These are phyloP conservation scores for Sporobolomyces phaffii DNA, from an alignment of 768 basidiomycete genomes.

Conservation along the genomic window DNA sequence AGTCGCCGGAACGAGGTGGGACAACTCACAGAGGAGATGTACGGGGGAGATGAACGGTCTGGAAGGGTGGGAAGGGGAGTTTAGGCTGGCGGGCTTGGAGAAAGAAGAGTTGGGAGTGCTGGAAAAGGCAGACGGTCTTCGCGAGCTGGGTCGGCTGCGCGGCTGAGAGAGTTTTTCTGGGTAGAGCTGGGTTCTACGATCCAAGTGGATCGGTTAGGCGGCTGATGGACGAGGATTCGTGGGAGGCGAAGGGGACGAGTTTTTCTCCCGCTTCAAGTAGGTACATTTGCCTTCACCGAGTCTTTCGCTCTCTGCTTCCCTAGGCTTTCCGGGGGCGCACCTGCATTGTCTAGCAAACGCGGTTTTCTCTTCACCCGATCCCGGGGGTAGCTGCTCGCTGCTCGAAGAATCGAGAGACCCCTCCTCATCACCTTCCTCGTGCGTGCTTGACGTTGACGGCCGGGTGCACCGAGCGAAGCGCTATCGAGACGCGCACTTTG, in stretches of 20 bases:
- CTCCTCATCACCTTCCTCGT: too few species aligned
- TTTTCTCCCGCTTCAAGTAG: background rate
- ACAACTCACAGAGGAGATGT: conserved; percentile 3
- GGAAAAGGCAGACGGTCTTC: conserved; percentile 18
- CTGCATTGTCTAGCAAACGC: too few species aligned
- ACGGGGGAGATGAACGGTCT: background rate
- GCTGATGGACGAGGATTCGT: background rate
- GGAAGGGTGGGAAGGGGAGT: conserved; percentile 9
- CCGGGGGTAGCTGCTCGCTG: too few species aligned
- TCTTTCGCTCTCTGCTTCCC: too few species aligned
- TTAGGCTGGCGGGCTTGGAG: background rate
- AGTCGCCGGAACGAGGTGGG: too few species aligned
- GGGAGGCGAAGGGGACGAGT: background rate
- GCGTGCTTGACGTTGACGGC: too few species aligned
- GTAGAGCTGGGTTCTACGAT: conserved; percentile 7
- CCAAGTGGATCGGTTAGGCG: conserved; percentile 21
- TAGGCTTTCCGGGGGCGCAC: too few species aligned
- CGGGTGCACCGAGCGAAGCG: too few species aligned
- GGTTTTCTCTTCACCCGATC: too few species aligned
- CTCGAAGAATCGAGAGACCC: too few species aligned
- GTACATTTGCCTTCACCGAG: too few species aligned
- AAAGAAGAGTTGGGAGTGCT: background rate
- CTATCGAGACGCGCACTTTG: too few species aligned
- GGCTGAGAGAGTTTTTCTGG: conserved; percentile 18
- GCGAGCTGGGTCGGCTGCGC: conserved; percentile 7